Conservation (phyloP, 2,329 filamentous ascomycete genomes). For the Chaetomiaceae sp. region DNA sequence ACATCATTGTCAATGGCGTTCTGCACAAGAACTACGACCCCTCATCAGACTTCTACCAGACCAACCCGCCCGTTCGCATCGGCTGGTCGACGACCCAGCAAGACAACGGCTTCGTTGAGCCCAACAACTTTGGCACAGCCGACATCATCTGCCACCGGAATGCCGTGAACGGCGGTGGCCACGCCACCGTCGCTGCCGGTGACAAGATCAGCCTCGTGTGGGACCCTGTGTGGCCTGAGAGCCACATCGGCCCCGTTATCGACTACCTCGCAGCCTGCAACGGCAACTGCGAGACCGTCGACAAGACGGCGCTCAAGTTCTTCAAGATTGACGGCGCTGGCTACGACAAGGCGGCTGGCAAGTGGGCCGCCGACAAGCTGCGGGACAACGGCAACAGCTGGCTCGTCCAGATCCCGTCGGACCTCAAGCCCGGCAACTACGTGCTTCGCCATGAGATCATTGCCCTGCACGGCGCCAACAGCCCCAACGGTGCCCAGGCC, state of each 20-base stretch:
- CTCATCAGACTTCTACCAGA: constrained; percentile 33
- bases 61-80: constrained; percentile 34
- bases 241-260: constrained; percentile 51
- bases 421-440: constrained; percentile 36
- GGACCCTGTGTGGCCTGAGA: constrained; percentile 37
- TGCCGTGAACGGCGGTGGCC: constrained; percentile 34
- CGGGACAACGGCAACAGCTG: constrained; percentile 40
- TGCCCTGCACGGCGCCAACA: constrained; percentile 38
- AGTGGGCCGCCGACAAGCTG: constrained; percentile 50
- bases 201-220: constrained; percentile 38
- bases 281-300: constrained; percentile 50
- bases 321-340: constrained; percentile 60
- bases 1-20: constrained; percentile 41
- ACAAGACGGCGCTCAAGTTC: constrained; percentile 50
- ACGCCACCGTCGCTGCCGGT: constrained; percentile 37
- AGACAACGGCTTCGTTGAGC: constrained; percentile 48
- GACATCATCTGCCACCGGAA: constrained; percentile 46
- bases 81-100: constrained; percentile 41
- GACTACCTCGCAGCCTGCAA: constrained; percentile 58
- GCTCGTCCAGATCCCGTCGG: constrained; percentile 39
- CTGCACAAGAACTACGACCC: constrained; percentile 40
- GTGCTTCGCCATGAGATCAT: constrained; percentile 46
- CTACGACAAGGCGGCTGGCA: constrained; percentile 41
- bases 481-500: constrained; percentile 41
- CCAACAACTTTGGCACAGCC: constrained; percentile 33